Evolutionary conservation across 257 asterid genomes (phyloP).

Genomic region (Capsicum chinense): DNA sequence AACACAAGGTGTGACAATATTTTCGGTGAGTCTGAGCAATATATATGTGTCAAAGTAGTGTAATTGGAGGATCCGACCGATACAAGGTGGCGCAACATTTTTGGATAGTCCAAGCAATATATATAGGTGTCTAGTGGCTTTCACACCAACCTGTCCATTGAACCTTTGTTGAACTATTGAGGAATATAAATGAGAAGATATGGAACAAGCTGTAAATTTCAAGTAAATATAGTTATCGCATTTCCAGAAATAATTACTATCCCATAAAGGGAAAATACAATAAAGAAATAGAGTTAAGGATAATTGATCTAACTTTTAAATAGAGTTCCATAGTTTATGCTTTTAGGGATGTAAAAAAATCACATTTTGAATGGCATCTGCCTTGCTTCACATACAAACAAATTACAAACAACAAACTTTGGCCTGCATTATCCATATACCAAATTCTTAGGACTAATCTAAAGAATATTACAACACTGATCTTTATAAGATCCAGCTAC

Average conservation of each 20-base stretch:
- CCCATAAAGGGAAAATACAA: background rate
- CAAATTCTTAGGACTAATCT: constrained; percentile 15
- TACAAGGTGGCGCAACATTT: too few species aligned
- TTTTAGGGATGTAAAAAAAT: background rate
- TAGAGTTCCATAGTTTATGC: background rate
- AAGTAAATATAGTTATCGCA: background rate
- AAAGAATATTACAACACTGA: background rate
- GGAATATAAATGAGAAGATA: background rate
- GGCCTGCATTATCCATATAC: background rate
- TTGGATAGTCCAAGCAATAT: too few species aligned
- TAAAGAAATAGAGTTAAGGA: background rate
- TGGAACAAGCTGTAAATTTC: background rate
- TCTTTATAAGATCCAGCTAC: background rate
- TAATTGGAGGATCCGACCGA: too few species aligned
- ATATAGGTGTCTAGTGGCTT: too few species aligned
- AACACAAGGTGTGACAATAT: too few species aligned
- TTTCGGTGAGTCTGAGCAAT: too few species aligned
- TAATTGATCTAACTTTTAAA: background rate
- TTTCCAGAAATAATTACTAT: background rate
- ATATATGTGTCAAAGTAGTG: too few species aligned
- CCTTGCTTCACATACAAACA: background rate
- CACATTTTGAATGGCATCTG: constrained; percentile 9
- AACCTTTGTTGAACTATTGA: too few species aligned
- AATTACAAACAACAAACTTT: constrained; percentile 3
- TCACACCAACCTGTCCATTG: too few species aligned